These are phyloP conservation scores for Myxozyma geophila DNA, from an alignment of 805 yeast genomes.

Conservation along the genomic window DNA sequence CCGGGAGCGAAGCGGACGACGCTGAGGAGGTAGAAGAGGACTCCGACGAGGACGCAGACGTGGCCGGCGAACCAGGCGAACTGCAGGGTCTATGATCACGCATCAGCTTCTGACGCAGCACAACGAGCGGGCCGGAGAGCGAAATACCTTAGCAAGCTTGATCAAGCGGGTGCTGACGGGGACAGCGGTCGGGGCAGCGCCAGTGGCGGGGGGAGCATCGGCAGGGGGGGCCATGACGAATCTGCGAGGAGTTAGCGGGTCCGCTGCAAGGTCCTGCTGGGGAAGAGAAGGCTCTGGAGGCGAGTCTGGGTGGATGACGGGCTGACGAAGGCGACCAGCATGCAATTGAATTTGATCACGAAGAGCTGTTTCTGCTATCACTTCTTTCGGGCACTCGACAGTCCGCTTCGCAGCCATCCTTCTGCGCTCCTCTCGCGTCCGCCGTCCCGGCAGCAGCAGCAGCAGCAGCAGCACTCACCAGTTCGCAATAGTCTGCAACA, in stretches of 20 bases:
- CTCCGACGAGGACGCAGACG: slow-evolving; percentile 51
- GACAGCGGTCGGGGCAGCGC: slow-evolving; percentile 17
- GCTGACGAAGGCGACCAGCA: too few species aligned
- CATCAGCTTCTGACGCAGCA: not conserved
- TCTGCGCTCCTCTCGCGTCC: too few species aligned
- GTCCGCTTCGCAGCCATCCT: too few species aligned
- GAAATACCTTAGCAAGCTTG: slow-evolving; percentile 27
- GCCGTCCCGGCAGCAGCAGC: not conserved
- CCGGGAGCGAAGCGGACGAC: slow-evolving; percentile 41
- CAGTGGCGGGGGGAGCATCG: slow-evolving; percentile 16
- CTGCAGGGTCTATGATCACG: slow-evolving; percentile 49
- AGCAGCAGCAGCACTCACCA: not conserved
- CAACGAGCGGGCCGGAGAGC: too few species aligned
- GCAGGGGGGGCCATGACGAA: slow-evolving; percentile 18
- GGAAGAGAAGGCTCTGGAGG: not conserved
- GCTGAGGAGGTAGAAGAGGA: slow-evolving; percentile 49
- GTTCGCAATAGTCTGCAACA: not conserved
- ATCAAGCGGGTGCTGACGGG: slow-evolving; percentile 28
- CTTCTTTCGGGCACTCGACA: too few species aligned
- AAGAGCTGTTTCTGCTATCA: too few species aligned
- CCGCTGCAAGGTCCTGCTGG: not conserved
- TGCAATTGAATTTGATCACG: too few species aligned
- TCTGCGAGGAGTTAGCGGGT: not conserved
- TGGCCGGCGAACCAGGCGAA: slow-evolving; percentile 77
- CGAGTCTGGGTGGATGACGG: not conserved